Conservation (phyloP, 2,329 filamentous ascomycete species). For the Stagonosporopsis rhizophila region DNA sequence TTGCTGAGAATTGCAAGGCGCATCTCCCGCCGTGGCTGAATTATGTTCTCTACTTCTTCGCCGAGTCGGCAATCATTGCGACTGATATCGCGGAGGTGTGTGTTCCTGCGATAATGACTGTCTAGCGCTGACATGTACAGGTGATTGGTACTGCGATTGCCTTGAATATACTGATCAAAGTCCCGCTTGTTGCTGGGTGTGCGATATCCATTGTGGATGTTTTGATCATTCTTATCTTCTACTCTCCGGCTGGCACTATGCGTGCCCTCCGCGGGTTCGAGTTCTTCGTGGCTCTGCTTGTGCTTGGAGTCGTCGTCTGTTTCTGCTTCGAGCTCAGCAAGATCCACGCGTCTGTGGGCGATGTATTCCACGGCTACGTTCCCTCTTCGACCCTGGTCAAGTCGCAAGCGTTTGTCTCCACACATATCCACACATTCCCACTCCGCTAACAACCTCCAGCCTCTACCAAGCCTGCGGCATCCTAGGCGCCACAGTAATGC, state of each 20-base stretch:
- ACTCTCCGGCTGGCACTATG: conserved; percentile 61
- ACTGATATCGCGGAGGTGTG: conserved; percentile 64
- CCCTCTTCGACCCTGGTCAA: conserved; percentile 61
- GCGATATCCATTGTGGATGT: conserved; percentile 65
- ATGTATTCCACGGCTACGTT: conserved; percentile 63
- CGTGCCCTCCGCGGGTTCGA: conserved; percentile 61
- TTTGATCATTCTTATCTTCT: conserved; percentile 64
- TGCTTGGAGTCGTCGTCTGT: conserved; percentile 63
- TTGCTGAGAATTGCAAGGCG: conserved; percentile 58
- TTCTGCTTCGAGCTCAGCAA: conserved; percentile 65
- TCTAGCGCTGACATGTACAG: conserved; percentile 29
- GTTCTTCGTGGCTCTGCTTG: conserved; percentile 61
- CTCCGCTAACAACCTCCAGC: conserved; percentile 36
- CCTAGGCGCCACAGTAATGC: conserved; percentile 74
- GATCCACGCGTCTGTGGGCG: conserved; percentile 58
- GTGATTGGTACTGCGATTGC: conserved; percentile 66
- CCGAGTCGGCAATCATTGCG: conserved; percentile 64
- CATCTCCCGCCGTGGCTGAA: conserved; percentile 63
- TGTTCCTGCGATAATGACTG: not conserved
- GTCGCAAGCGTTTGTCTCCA: conserved; percentile 54
- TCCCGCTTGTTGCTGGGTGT: conserved; percentile 63
- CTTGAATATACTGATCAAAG: conserved; percentile 61
- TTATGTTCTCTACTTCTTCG: conserved; percentile 61
- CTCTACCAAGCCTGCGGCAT: conserved; percentile 74
- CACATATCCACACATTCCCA: not conserved